Evolutionary conservation across 495 filamentous ascomycete genomes (phyloP).

Genomic region (Trichoderma parareesei): DNA sequence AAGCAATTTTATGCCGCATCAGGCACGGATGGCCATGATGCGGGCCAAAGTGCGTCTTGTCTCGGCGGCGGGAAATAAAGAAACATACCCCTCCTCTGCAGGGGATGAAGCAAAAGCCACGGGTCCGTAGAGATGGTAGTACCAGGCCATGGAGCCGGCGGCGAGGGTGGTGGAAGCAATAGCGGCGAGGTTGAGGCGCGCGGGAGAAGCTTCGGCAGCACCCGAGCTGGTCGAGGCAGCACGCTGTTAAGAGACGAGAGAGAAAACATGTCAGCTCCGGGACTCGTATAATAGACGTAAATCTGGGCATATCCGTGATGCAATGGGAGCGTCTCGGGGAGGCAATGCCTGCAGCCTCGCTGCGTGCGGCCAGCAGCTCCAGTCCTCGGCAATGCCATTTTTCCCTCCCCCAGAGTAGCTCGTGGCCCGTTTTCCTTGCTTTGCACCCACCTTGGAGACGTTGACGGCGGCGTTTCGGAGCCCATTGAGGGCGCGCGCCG

Average conservation of each 20-base stretch:
- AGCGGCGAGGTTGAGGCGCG: conserved; percentile 69
- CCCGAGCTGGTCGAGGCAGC: conserved; percentile 49
- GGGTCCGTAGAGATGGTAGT: conserved; percentile 89
- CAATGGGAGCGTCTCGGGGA: conserved; percentile 7
- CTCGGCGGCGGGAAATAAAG: conserved; percentile 11
- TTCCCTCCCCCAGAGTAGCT: conserved; percentile 10
- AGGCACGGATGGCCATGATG: background rate
- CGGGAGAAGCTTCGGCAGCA: conserved; percentile 47
- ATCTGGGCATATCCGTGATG: conserved; percentile 5
- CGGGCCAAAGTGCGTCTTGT: background rate
- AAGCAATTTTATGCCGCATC: conserved; percentile 13
- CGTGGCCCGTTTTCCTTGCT: conserved; percentile 20
- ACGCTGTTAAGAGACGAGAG: conserved; percentile 39
- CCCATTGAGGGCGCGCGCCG: conserved; percentile 67
- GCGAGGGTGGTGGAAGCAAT: conserved; percentile 76
- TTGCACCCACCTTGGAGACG: conserved; percentile 49
- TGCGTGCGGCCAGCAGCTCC: background rate
- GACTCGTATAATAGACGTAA: background rate
- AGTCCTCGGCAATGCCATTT: conserved; percentile 5
- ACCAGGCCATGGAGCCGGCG: conserved; percentile 84
- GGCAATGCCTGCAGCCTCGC: background rate
- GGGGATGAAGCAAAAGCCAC: conserved; percentile 83
- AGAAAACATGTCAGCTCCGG: conserved; percentile 23
- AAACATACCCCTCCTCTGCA: conserved; percentile 91
- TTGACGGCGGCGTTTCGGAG: conserved; percentile 53